These are phyloP conservation scores for Boletus sp. DNA, from an alignment of 768 basidiomycete species.

Conservation along the genomic window DNA sequence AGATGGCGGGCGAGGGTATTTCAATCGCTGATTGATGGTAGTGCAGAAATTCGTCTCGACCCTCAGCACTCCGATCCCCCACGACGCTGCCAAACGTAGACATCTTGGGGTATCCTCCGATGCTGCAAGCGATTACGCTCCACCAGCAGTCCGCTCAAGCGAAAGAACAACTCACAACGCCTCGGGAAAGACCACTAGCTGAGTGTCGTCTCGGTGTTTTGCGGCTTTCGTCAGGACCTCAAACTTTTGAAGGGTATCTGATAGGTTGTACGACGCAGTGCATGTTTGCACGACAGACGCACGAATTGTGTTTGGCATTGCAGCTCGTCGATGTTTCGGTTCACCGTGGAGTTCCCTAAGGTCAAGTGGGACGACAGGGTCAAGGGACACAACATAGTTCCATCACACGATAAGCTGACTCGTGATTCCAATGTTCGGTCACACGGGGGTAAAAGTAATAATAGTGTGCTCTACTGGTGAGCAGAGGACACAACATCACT, in stretches of 20 bases:
- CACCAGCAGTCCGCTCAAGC: neutral
- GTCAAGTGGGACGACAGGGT: neutral
- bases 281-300: slow-evolving; percentile 55
- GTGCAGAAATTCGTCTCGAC: slow-evolving; percentile 56
- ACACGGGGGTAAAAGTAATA: slow-evolving; percentile 1
- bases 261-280: slow-evolving; percentile 43
- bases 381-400: neutral
- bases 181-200: slow-evolving; percentile 55
- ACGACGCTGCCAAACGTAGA: slow-evolving; percentile 43
- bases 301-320: slow-evolving; percentile 35
- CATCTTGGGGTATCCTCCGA: slow-evolving; percentile 60
- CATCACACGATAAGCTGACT: slow-evolving; percentile 1
- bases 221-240: slow-evolving; percentile 44
- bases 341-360: neutral
- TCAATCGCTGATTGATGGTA: slow-evolving; percentile 56
- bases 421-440: neutral
- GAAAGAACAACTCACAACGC: slow-evolving; percentile 43
- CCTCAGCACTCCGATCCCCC: slow-evolving; percentile 46
- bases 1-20: slow-evolving; percentile 49
- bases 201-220: slow-evolving; percentile 43
- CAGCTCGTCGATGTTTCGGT: neutral
- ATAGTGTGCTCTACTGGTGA: slow-evolving; percentile 9
- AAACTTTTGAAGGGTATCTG: slow-evolving; percentile 48
- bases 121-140: slow-evolving; percentile 26
- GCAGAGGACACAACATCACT: slow-evolving; percentile 2